Evolutionary conservation across 1,139 yeast genomes (phyloP), one percentile per base, ranked within the genome.

Genomic region (Meyerozyma carpophila): DNA sequence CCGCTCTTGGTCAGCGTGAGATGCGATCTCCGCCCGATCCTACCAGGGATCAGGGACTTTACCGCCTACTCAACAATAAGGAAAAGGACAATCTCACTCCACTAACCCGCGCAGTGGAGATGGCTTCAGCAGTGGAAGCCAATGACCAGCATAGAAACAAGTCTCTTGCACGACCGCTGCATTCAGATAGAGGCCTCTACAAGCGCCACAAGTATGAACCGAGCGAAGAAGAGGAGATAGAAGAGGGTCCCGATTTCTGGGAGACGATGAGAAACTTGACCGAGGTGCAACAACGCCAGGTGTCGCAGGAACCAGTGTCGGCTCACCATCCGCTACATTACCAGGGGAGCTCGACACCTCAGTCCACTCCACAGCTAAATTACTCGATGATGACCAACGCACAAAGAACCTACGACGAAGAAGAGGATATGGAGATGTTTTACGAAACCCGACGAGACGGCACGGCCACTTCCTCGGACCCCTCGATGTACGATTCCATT

Each of bases 181-280:
- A 44, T 36, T 9, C 44, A 40, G 37, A 46, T 39, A 31, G 51
- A 44, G 9, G 37, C 45, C 32, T 41, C 27, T 21, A 20, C 28
- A 59, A 53, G 44, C 50, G 47, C 36, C 49, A 45, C 14, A 47
- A 42, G 41, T 41, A 32, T 28, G 49, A 47, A 20, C 47, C 44
- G 4, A 43, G 9, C 10, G 62, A 57, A 25, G 66, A 52, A 28
- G 57, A 58, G 31, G 62, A 40, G 8, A 39, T 25, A 20, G 50
- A 68, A 44, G 70, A 65, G 45, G 88, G 80, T 14, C 53, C 77
- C 31, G 89, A 82, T 57, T 83, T 82, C 55, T 82, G 88, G 86
- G 89, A 83, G 51, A 77, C 81, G 2, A 73, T 84, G 76, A 69
- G 84, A 45, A 72, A 81, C 27, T 58, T 82, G 28, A 61, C 70